Evolutionary conservation across 1,139 yeast genomes (phyloP).

Genomic region (Geotrichum carabidarum): DNA sequence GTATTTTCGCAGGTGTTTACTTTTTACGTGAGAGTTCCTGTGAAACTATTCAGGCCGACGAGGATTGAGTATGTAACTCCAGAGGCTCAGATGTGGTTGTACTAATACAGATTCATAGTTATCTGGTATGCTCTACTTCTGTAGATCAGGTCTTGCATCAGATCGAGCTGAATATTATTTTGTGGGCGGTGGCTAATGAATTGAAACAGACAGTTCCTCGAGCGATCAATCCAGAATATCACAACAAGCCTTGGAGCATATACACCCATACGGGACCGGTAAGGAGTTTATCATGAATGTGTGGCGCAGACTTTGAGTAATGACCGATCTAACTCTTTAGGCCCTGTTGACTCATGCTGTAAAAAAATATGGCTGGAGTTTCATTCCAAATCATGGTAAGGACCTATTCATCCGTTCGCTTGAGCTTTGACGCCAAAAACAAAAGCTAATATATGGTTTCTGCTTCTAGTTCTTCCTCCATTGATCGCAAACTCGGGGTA

Average conservation of each 20-base stretch:
- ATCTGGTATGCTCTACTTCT: too few relatives aligned
- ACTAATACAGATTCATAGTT: too few relatives aligned
- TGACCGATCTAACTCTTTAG: conserved; percentile 25
- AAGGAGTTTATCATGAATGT: not conserved
- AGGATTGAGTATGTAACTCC: conserved; percentile 65
- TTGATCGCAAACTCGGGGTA: conserved; percentile 71
- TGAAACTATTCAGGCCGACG: conserved; percentile 83
- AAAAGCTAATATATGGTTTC: too few relatives aligned
- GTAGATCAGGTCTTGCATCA: too few relatives aligned
- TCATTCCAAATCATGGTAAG: conserved; percentile 63
- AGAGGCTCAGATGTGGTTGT: too few relatives aligned
- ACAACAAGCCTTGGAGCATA: conserved; percentile 55
- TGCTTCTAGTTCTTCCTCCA: not conserved
- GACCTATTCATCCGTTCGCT: not conserved
- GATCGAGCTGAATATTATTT: too few relatives aligned
- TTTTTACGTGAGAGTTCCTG: conserved; percentile 69
- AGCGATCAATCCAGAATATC: conserved; percentile 35
- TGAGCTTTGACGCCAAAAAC: not conserved
- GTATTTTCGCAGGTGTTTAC: conserved; percentile 73
- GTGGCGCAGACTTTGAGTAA: not conserved
- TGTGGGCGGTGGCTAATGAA: too few relatives aligned
- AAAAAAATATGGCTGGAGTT: conserved; percentile 76
- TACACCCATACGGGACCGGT: conserved; percentile 63
- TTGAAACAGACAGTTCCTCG: conserved; percentile 33
- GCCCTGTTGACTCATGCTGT: conserved; percentile 71